Evolutionary conservation across 2,329 filamentous ascomycete species (phyloP), one percentile per base, ranked within the genome.

Genomic region (Ampelomyces quisqualis): DNA sequence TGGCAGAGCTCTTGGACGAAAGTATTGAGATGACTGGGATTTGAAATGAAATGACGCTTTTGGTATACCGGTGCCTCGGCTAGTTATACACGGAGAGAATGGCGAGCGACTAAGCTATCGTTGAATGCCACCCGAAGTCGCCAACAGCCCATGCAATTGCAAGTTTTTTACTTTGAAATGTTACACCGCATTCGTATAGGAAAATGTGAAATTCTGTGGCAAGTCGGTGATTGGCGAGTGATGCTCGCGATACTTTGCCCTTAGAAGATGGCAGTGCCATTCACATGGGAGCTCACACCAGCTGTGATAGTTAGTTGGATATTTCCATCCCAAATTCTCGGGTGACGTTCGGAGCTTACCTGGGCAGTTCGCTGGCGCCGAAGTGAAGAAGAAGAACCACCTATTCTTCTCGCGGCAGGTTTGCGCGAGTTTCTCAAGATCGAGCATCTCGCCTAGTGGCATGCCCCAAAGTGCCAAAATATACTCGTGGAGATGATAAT

Each of bases 341-440:
- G n/a, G n/a, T n/a, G n/a, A n/a, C n/a, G n/a, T n/a, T n/a, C 0
- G n/a, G 7, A 34, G 51, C 57, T 38, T 57, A 63, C 79, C 77
- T 5, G 75, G 75, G 30, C 79, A 75, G 56, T 84, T 83, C 22
- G 81, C 64, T 1, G 81, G 80, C 10, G 72, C 73, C 46, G 78
- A 82, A 0, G 77, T 79, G 17, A 85, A 72, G 67, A 86, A 75
- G 56, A 85, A 86, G 4, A 72, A 77, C 68, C 80, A 85, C 21
- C 75, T 70, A 38, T 73, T 71, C 58, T 73, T 70, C 58, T 73
- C 73, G 53, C 79, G 80, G 57, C 81, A 81, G 33, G 77, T 73
- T 26, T 67, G 67, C 0, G 77, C 72, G 29, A 84, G 64, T 28
- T 66, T 74, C 46, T 78, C 75, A 4, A 85, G 64, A 49, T 70